phyloP scores from a whole-genome alignment of 1,139 yeast species.

The Sugiyamaella novakii region DNA sequence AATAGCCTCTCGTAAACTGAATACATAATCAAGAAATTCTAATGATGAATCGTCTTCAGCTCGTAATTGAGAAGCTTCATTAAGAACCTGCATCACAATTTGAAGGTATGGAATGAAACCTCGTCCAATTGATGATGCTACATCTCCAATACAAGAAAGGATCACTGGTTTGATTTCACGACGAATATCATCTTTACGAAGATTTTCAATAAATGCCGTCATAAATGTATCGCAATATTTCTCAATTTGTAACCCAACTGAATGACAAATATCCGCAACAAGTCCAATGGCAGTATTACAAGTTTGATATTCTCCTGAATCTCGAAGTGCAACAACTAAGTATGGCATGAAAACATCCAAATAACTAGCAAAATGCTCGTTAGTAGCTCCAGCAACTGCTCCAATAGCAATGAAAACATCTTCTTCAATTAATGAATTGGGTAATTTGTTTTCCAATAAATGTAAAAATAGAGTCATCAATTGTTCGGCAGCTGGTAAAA shows the following conservation, averaged over 20 bases:
- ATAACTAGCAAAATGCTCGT: conserved; percentile 68
- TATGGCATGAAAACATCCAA: conserved; percentile 83
- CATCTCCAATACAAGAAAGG: conserved; percentile 93
- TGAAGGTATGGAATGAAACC: conserved; percentile 72
- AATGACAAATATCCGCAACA: conserved; percentile 95
- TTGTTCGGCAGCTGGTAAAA: conserved; percentile 70
- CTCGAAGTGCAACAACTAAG: conserved; percentile 73
- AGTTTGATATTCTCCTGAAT: conserved; percentile 72
- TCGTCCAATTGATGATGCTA: conserved; percentile 84
- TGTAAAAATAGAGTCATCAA: conserved; percentile 82
- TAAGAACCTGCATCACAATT: conserved; percentile 73
- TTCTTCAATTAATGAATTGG: conserved; percentile 84
- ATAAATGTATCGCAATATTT: conserved; percentile 80
- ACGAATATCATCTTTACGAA: conserved; percentile 66
- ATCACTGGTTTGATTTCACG: conserved; percentile 85
- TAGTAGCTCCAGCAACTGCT: conserved; percentile 81
- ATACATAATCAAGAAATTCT: conserved; percentile 77
- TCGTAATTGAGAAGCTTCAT: conserved; percentile 56
- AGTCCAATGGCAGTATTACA: conserved; percentile 90
- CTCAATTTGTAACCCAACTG: conserved; percentile 71
- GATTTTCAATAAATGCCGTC: conserved; percentile 73
- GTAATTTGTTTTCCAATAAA: conserved; percentile 59
- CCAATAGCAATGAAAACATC: conserved; percentile 91
- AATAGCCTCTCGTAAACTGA: conserved; percentile 77
- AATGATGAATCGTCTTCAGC: conserved; percentile 57